A percentile compares a stretch with the other conserved stretches of the same genome.
Conservation (phyloP, 306 rosid genomes). For the Oxytropis ochrocephala region DNA sequence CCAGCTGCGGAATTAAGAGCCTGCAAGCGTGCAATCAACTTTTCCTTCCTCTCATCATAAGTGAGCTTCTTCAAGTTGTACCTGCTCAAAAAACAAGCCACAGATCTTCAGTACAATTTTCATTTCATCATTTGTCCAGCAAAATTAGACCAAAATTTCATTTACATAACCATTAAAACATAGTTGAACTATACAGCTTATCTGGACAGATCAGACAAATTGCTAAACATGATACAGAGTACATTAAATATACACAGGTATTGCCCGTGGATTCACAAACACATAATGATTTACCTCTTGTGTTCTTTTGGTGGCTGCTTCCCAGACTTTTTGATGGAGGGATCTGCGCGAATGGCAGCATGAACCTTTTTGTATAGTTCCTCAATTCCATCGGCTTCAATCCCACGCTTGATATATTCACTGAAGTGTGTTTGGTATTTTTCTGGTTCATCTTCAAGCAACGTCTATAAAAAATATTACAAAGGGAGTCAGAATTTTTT, state of each 20-base stretch:
- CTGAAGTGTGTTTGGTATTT: slow-evolving; percentile 67
- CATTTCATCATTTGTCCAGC: background rate
- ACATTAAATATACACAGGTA: background rate
- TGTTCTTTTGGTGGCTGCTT: slow-evolving; percentile 58
- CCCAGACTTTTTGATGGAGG: slow-evolving; percentile 36
- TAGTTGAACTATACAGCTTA: background rate
- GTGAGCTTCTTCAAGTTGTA: slow-evolving; percentile 63
- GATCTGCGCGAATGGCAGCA: slow-evolving; percentile 72
- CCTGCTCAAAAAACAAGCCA: slow-evolving; percentile 19
- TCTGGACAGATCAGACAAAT: background rate
- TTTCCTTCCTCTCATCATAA: slow-evolving; percentile 50
- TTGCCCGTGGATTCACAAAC: background rate
- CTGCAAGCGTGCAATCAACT: slow-evolving; percentile 43
- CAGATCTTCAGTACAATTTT: background rate
- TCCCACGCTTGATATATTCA: slow-evolving; percentile 53
- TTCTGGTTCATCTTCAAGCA: slow-evolving; percentile 77
- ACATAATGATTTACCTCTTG: slow-evolving; percentile 44
- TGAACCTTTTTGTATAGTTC: slow-evolving; percentile 74
- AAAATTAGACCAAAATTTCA: background rate
- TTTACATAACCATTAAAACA: background rate
- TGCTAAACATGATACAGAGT: background rate
- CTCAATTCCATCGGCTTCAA: slow-evolving; percentile 53
- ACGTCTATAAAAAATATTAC: slow-evolving; percentile 26
- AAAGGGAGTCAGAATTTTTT: background rate
- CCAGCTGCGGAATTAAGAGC: slow-evolving; percentile 53